Evolutionary conservation across 2,329 filamentous ascomycete species (phyloP).

Genomic region (Xylariaceae sp.): DNA sequence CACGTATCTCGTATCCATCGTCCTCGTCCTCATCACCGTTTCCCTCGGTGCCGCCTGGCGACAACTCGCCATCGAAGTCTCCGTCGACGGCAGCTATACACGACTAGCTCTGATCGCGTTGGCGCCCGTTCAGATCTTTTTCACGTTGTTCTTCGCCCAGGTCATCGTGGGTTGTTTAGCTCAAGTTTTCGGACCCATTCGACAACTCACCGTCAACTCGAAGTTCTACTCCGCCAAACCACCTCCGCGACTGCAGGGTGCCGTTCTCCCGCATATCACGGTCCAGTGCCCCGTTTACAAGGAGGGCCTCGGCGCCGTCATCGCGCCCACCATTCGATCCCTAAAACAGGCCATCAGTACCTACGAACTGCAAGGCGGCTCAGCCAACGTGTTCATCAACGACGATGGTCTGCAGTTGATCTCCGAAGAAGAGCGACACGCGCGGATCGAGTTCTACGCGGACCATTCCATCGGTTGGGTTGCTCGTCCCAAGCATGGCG

Average conservation of each 20-base stretch:
- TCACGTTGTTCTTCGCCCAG: conserved; percentile 75
- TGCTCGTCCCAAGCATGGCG: conserved; percentile 58
- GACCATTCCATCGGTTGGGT: conserved; percentile 67
- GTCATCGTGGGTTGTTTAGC: conserved; percentile 71
- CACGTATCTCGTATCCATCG: conserved; percentile 61
- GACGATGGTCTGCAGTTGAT: conserved; percentile 69
- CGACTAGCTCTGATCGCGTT: conserved; percentile 62
- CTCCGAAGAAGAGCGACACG: conserved; percentile 54
- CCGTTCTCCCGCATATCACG: conserved; percentile 64
- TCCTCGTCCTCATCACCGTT: conserved; percentile 58
- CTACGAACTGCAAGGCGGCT: conserved; percentile 72
- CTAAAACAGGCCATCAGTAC: conserved; percentile 73
- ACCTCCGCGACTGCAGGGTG: conserved; percentile 54
- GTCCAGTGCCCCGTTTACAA: conserved; percentile 89
- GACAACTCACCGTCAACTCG: conserved; percentile 68
- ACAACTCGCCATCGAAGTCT: conserved; percentile 62
- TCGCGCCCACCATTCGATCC: conserved; percentile 69
- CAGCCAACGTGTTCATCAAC: conserved; percentile 71
- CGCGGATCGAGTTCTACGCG: conserved; percentile 62
- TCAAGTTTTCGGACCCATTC: conserved; percentile 70
- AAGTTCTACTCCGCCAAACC: conserved; percentile 75
- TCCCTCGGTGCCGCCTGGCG: conserved; percentile 66
- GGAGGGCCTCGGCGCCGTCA: conserved; percentile 70
- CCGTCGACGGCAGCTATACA: conserved; percentile 56
- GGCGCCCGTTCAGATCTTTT: conserved; percentile 69